Base-by-base conservation (phyloP, 2,329 filamentous ascomycete genomes). In the Stagonosporopsis rhizophila region DNA sequence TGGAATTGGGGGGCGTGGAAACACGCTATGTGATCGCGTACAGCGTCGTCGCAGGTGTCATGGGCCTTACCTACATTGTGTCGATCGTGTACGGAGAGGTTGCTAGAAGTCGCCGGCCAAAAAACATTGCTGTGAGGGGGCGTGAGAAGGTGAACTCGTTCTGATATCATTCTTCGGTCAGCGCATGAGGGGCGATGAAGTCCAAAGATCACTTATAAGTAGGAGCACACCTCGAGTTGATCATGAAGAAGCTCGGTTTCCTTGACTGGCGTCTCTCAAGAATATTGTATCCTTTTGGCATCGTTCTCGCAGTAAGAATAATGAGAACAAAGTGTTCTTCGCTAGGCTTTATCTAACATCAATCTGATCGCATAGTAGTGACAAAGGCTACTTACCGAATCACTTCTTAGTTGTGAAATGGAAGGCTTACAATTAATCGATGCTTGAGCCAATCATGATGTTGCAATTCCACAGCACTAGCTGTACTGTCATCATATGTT, bases 11-110 rank as follows among this genome's bases (percentile, higher is more conserved):
- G 1, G 22, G 47, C 0, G 47, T 56, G 6, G 44, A 42, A 17
- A 61, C 38, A 1, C 27, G 41, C 6, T 61, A 61, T 38, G 30
- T 78, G 6, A 79, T 82, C 55, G 79, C 75, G 1, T 83, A 83
- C 57, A 73, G 74, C 3, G 77, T 82, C 15, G 71, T 81, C 27
- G 79, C 80, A 17, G 82, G 76, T 2, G 54, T 81, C 25, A 73
- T 83, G 47, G 80, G 76, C 2, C 4, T 49, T 9, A 44, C 34
- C 0, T 58, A 58, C 20, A 19, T 58, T n/a, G 27, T 6, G 5
- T 32, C 49, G 17, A 53, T 52, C 15, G 49, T 49, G 5, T 45
- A 39, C 9, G 55, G 55, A 9, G 55, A 58, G 28, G 19, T 41
- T 28, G 17, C 32, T 15, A 52, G 40, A 15, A 40, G 49, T 19